Percentiles rank a stretch among this genome's conserved stretches.
Conservation (phyloP, 129 eudicot species). For the Glebionis coronaria region DNA sequence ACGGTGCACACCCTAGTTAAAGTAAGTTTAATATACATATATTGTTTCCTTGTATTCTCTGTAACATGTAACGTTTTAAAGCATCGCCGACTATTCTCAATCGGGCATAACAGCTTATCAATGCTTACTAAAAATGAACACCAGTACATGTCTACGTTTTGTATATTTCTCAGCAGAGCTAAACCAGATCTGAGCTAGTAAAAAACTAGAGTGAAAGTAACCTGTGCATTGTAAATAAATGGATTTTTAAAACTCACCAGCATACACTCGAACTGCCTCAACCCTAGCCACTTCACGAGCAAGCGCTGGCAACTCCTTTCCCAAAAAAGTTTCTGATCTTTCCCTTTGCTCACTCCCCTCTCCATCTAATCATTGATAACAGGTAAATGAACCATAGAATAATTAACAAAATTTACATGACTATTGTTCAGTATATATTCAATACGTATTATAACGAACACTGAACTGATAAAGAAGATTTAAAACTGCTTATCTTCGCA, state of each 20-base stretch:
- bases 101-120: background rate
- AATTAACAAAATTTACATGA: background rate
- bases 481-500: conserved; percentile 41
- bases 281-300: conserved; percentile 97
- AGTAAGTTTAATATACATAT: too few species aligned
- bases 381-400: background rate
- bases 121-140: background rate
- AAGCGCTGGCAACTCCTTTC: conserved; percentile 78
- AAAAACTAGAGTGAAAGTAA: background rate
- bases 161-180: background rate
- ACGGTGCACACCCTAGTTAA: too few species aligned
- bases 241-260: conserved; percentile 45
- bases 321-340: conserved; percentile 52
- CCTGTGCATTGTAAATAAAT: background rate
- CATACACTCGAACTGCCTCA: conserved; percentile 82
- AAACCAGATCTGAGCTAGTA: background rate
- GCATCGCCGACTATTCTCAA: too few species aligned
- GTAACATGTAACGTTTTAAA: too few species aligned
- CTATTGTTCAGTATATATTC: background rate
- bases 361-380: conserved; percentile 33
- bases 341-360: conserved; percentile 32
- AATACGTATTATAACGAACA: background rate
- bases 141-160: background rate
- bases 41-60: too few species aligned
- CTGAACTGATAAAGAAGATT: conserved; percentile 31